A percentile compares a stretch with the other conserved stretches of the same genome.
Evolutionary conservation across 805 yeast species (phyloP).

Genomic region (Metschnikowia vanudenii): DNA sequence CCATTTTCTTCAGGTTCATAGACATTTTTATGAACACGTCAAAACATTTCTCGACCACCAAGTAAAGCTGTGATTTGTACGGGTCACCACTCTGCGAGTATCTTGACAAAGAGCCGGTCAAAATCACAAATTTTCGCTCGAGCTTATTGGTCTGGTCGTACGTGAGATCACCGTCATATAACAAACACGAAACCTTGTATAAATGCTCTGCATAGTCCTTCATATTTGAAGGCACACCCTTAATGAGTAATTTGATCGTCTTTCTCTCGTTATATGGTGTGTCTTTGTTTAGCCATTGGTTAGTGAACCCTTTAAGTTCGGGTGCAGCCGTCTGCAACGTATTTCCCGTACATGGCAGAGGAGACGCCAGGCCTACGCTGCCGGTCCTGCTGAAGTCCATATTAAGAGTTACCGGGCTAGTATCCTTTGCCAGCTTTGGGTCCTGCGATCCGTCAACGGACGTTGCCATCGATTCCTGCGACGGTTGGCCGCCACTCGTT

Average conservation of each 20-base stretch:
- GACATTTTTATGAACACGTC: slow-evolving; percentile 38
- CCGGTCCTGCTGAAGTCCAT: background rate
- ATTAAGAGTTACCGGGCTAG: background rate
- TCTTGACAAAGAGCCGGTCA: slow-evolving; percentile 26
- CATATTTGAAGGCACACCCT: slow-evolving; percentile 29
- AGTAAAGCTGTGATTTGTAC: slow-evolving; percentile 30
- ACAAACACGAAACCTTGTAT: slow-evolving; percentile 28
- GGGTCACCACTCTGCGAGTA: slow-evolving; percentile 28
- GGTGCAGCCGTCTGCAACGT: background rate
- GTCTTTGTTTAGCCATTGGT: slow-evolving; percentile 7
- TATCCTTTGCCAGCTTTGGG: background rate
- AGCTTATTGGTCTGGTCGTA: slow-evolving; percentile 19
- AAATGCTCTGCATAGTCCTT: slow-evolving; percentile 41
- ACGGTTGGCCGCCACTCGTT: slow-evolving; percentile 8
- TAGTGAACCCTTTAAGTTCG: slow-evolving; percentile 8
- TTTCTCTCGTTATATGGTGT: slow-evolving; percentile 20
- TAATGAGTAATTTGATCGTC: slow-evolving; percentile 25
- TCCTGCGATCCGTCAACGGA: slow-evolving; percentile 6
- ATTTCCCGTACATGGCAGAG: background rate
- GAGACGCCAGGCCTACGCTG: background rate
- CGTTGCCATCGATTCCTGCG: slow-evolving; percentile 12
- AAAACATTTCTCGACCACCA: slow-evolving; percentile 38
- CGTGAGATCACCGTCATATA: slow-evolving; percentile 21
- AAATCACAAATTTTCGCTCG: slow-evolving; percentile 24
- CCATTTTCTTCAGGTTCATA: slow-evolving; percentile 29